These are phyloP conservation scores for Aspergillus ochraceus DNA, from an alignment of 2,329 filamentous ascomycete genomes.

Conservation along the genomic window DNA sequence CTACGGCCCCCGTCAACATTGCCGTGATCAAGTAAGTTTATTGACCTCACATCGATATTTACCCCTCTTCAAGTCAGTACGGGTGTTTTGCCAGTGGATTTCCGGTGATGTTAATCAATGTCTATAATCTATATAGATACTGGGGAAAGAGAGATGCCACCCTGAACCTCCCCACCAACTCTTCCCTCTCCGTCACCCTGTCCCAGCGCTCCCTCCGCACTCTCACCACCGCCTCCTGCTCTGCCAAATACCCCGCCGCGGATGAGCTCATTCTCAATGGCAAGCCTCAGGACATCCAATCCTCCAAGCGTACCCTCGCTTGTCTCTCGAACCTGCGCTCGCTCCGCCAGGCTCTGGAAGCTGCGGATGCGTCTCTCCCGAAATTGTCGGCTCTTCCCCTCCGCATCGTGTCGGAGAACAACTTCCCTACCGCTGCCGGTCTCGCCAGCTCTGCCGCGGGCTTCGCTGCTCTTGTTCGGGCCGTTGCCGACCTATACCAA, in stretches of 20 bases:
- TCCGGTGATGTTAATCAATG: conserved; percentile 8
- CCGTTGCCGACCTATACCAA: conserved; percentile 85
- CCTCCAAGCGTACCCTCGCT: conserved; percentile 86
- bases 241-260: conserved; percentile 63
- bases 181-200: conserved; percentile 93
- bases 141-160: conserved; percentile 96
- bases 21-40: conserved; percentile 83
- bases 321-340: conserved; percentile 84
- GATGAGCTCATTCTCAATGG: conserved; percentile 83
- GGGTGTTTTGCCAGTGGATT: conserved; percentile 12
- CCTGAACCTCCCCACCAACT: conserved; percentile 96
- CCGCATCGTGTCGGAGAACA: conserved; percentile 92
- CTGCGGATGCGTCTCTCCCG: conserved; percentile 69
- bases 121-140: conserved; percentile 54
- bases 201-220: conserved; percentile 92
- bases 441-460: conserved; percentile 68
- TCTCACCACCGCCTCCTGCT: conserved; percentile 93
- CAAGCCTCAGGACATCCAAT: conserved; percentile 72
- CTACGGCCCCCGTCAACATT: conserved; percentile 96
- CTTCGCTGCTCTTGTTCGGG: conserved; percentile 69
- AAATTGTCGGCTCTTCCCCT: conserved; percentile 76
- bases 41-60: conserved; percentile 13
- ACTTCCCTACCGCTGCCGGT: conserved; percentile 96
- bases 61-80: conserved; percentile 16
- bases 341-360: conserved; percentile 75